Conservation (phyloP, 495 filamentous ascomycete species). For the Parmelia sp. region DNA sequence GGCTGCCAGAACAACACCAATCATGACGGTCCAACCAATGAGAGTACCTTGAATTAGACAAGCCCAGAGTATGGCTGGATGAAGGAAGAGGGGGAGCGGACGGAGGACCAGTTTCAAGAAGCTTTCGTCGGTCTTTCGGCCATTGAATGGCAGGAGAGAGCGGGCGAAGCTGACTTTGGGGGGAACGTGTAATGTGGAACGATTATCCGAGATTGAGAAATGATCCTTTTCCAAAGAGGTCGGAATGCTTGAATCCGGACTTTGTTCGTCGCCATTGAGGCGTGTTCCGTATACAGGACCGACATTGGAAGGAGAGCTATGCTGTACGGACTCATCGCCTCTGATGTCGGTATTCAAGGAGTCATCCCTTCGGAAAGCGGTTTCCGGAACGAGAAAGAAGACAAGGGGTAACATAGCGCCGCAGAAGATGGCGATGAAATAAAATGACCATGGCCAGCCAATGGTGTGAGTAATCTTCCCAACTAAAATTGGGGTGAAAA, state of each 20-base stretch:
- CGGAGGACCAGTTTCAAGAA: constrained; percentile 56
- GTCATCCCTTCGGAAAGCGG: constrained; percentile 61
- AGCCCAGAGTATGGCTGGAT: constrained; percentile 85
- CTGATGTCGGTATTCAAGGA: constrained; percentile 57
- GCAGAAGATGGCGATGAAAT: constrained; percentile 62
- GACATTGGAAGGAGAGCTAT: not conserved
- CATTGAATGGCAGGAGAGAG: constrained; percentile 67
- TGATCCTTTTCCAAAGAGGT: constrained; percentile 3
- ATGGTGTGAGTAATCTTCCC: constrained; percentile 75
- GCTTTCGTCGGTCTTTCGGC: constrained; percentile 62
- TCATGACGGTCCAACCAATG: constrained; percentile 93
- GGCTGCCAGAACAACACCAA: constrained; percentile 71
- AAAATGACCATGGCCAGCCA: constrained; percentile 74
- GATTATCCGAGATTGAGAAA: not conserved
- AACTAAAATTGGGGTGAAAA: constrained; percentile 58
- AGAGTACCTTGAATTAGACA: constrained; percentile 84
- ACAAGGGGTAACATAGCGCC: constrained; percentile 57
- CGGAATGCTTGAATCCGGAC: constrained; percentile 8
- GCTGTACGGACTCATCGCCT: constrained; percentile 20
- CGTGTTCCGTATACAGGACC: constrained; percentile 3
- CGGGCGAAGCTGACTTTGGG: constrained; percentile 47
- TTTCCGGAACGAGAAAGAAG: constrained; percentile 80
- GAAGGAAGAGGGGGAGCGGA: constrained; percentile 61
- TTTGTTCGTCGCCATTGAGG: not conserved
- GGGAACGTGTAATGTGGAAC: constrained; percentile 9